Evolutionary conservation across 2,329 filamentous ascomycete species (phyloP).

Genomic region (Aspergillus latus): DNA sequence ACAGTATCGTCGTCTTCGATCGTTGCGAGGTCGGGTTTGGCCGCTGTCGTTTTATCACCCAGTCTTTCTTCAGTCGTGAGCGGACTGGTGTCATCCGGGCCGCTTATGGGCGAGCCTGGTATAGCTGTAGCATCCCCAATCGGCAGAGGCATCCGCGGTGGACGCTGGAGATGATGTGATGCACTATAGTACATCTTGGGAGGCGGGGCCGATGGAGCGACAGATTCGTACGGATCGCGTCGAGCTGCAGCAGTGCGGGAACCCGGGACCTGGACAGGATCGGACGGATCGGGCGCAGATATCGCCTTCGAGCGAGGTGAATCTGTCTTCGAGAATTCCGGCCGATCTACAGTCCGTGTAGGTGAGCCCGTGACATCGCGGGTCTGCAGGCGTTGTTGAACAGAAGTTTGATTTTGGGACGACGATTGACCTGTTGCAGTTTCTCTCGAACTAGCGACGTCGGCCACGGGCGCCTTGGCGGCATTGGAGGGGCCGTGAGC

Average conservation of each 20-base stretch:
- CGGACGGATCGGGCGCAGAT: slow-evolving; percentile 36
- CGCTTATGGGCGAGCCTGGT: slow-evolving; percentile 85
- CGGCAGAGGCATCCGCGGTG: slow-evolving; percentile 84
- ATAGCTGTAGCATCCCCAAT: slow-evolving; percentile 90
- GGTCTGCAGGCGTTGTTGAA: slow-evolving; percentile 45
- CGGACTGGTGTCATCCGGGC: slow-evolving; percentile 61
- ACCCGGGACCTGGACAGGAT: slow-evolving; percentile 41
- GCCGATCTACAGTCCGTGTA: slow-evolving; percentile 24
- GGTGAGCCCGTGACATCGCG: slow-evolving; percentile 37
- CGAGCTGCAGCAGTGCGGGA: slow-evolving; percentile 30
- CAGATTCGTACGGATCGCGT: slow-evolving; percentile 30
- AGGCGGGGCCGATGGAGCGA: slow-evolving; percentile 46
- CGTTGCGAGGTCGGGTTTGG: slow-evolving; percentile 54
- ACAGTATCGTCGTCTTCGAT: slow-evolving; percentile 71
- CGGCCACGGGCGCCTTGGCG: slow-evolving; percentile 42
- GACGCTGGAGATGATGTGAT: slow-evolving; percentile 51
- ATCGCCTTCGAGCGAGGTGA: slow-evolving; percentile 25
- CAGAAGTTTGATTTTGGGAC: slow-evolving; percentile 34
- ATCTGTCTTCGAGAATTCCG: slow-evolving; percentile 27
- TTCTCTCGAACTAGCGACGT: slow-evolving; percentile 45
- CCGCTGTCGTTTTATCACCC: slow-evolving; percentile 56
- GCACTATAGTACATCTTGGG: slow-evolving; percentile 50
- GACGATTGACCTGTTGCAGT: slow-evolving; percentile 43
- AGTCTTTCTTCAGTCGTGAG: slow-evolving; percentile 44
- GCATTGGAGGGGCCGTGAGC: slow-evolving; percentile 40